Evolutionary conservation across 1,284 basidiomycete species (phyloP).

Genomic region (Ceratobasidium papillatum): DNA sequence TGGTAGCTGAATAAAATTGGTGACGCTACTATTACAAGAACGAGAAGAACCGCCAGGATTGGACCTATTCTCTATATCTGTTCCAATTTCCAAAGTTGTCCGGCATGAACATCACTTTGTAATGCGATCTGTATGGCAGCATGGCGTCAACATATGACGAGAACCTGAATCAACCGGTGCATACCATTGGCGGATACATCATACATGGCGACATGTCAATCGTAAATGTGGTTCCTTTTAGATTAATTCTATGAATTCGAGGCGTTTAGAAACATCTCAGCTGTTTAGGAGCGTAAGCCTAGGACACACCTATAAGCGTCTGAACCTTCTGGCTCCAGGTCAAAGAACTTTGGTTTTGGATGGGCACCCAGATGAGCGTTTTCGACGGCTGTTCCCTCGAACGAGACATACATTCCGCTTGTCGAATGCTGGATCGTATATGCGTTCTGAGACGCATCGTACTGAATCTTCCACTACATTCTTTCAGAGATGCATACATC

Average conservation of each 20-base stretch:
- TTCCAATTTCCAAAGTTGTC: background rate
- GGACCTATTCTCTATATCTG: conserved; percentile 13
- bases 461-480: conserved; percentile 13
- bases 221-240: background rate
- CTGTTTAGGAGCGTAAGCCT: background rate
- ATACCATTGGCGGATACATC: conserved; percentile 33
- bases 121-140: background rate
- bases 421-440: conserved; percentile 13
- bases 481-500: background rate
- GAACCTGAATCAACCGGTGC: background rate
- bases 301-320: background rate
- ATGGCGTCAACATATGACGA: background rate
- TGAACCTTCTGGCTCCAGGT: background rate
- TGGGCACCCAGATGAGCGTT: conserved; percentile 28
- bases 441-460: conserved; percentile 3
- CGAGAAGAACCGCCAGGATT: no score
- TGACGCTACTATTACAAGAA: background rate
- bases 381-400: conserved; percentile 14
- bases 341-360: conserved; percentile 19
- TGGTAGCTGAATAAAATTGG: no score
- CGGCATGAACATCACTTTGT: background rate
- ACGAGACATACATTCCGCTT: conserved; percentile 14
- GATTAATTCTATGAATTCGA: background rate
- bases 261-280: background rate
- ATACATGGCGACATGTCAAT: conserved; percentile 11